Conservation (phyloP, 768 basidiomycete genomes). For the Rhodotorula toruloides region DNA sequence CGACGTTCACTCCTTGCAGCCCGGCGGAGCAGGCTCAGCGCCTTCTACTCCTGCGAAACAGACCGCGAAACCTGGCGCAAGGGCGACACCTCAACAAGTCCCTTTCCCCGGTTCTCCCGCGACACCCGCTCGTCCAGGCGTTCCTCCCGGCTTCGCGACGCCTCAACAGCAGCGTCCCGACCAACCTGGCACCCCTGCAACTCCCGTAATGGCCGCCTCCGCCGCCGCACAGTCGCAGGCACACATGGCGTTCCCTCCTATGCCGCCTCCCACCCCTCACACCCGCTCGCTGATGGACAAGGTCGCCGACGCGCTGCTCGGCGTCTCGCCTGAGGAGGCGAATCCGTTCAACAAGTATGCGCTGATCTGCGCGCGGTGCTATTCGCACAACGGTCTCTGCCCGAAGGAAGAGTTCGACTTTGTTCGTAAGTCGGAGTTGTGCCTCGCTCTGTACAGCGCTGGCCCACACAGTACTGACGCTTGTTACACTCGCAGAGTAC, state of each 20-base stretch:
- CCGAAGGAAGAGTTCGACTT: conserved; percentile 75
- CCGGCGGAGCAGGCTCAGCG: neutral
- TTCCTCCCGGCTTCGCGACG: neutral
- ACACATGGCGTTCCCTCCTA: conserved; percentile 14
- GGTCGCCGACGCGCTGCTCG: conserved; percentile 76
- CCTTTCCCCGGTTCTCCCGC: conserved; percentile 4
- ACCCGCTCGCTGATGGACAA: conserved; percentile 77
- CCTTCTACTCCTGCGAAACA: conserved; percentile 6
- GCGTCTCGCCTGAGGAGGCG: conserved; percentile 57
- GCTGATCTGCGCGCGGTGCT: conserved; percentile 81
- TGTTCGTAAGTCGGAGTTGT: conserved; percentile 58
- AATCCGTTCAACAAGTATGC: conserved; percentile 61
- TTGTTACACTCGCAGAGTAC: too few relatives aligned
- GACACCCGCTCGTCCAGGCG: conserved; percentile 24
- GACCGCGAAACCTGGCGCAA: neutral
- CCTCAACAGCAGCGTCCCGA: conserved; percentile 3
- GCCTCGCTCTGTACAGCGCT: neutral
- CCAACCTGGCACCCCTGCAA: neutral
- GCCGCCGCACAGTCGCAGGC: too few relatives aligned
- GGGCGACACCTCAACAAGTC: neutral
- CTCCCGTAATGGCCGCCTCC: neutral
- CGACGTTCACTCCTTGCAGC: conserved; percentile 1
- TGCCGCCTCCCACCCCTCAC: conserved; percentile 52
- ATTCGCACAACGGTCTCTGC: conserved; percentile 79
- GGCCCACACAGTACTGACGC: neutral